Conservation (phyloP, 108 stramenopile genomes). For the Cyclostephanos tholiformis region DNA sequence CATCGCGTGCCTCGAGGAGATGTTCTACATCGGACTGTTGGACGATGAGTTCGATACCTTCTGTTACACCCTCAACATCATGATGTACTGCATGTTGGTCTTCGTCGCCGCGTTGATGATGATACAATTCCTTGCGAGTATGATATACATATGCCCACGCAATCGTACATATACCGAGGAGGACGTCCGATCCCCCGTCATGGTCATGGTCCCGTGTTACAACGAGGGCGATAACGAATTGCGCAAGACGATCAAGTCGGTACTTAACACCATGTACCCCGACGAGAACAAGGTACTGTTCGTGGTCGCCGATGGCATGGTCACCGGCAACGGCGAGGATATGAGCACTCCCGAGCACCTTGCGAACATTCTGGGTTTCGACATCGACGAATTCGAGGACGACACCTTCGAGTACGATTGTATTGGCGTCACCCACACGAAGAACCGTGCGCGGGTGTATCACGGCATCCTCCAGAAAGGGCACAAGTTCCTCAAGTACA, state of each 20-base stretch:
- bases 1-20: constrained; percentile 45
- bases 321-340: constrained; percentile 57
- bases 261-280: constrained; percentile 57
- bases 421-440: constrained; percentile 42
- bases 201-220: constrained; percentile 66
- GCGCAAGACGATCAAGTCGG: constrained; percentile 61
- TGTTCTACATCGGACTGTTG: constrained; percentile 43
- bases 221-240: constrained; percentile 67
- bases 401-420: constrained; percentile 56
- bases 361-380: constrained; percentile 58
- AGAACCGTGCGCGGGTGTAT: constrained; percentile 58
- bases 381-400: constrained; percentile 57
- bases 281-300: constrained; percentile 62
- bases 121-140: constrained; percentile 43
- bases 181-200: constrained; percentile 43
- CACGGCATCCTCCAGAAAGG: constrained; percentile 57
- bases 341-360: constrained; percentile 51
- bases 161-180: constrained; percentile 40
- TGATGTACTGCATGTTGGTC: constrained; percentile 51
- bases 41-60: constrained; percentile 37
- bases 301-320: constrained; percentile 61
- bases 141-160: constrained; percentile 41
- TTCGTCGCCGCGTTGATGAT: constrained; percentile 48
- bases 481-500: constrained; percentile 59
- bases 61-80: constrained; percentile 42